Evolutionary conservation across 2,329 filamentous ascomycete species (phyloP).

Genomic region (Neofusicoccum cordaticola): DNA sequence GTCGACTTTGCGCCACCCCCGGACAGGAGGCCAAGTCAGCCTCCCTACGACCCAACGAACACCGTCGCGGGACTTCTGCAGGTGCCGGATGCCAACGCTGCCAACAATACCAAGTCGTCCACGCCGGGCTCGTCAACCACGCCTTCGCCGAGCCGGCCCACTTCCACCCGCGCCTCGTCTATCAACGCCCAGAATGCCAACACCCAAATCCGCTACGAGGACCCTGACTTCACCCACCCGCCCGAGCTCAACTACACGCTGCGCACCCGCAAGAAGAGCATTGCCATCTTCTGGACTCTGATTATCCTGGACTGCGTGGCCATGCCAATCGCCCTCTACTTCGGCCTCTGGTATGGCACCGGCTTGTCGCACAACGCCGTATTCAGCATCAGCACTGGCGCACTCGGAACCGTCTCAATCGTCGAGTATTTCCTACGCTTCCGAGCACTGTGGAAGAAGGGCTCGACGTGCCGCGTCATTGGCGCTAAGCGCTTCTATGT

Average conservation of each 20-base stretch:
- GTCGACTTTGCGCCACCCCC: slow-evolving; percentile 5
- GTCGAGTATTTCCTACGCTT: slow-evolving; percentile 54
- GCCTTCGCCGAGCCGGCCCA: slow-evolving; percentile 4
- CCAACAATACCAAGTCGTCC: background rate
- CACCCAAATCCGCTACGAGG: slow-evolving; percentile 40
- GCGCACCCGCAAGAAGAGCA: slow-evolving; percentile 53
- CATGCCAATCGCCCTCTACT: slow-evolving; percentile 60
- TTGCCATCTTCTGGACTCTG: slow-evolving; percentile 58
- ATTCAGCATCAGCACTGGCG: slow-evolving; percentile 55
- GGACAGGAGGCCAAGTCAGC: slow-evolving; percentile 1
- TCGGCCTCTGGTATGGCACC: slow-evolving; percentile 58
- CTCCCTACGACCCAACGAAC: slow-evolving; percentile 11
- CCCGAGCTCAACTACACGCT: slow-evolving; percentile 58
- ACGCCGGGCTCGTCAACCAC: slow-evolving; percentile 4
- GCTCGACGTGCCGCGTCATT: slow-evolving; percentile 53
- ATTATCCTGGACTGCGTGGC: slow-evolving; percentile 58
- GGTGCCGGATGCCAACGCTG: slow-evolving; percentile 1
- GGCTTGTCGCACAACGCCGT: slow-evolving; percentile 50
- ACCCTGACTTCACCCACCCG: slow-evolving; percentile 41
- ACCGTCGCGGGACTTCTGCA: slow-evolving; percentile 5
- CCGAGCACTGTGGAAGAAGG: slow-evolving; percentile 49
- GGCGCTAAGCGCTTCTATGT: slow-evolving; percentile 44
- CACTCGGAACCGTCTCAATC: slow-evolving; percentile 53
- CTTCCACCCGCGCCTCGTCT: slow-evolving; percentile 26
- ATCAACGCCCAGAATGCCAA: slow-evolving; percentile 36